Evolutionary conservation across 805 yeast genomes (phyloP).

Genomic region (Lipomyces oligophaga): DNA sequence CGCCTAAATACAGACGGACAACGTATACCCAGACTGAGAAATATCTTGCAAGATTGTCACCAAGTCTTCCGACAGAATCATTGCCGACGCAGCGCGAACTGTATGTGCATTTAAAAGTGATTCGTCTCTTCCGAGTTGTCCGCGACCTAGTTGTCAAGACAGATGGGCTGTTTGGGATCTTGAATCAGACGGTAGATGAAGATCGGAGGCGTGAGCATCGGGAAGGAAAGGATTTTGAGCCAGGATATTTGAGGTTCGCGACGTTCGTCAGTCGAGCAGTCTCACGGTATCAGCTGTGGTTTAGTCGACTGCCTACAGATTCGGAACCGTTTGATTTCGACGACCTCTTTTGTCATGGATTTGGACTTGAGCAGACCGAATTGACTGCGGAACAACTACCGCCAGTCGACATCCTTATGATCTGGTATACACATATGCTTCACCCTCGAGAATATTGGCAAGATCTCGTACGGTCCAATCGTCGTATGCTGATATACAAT

Average conservation of each 20-base stretch:
- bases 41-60: too few species aligned
- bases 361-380: background rate
- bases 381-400: slow-evolving; percentile 17
- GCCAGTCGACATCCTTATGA: slow-evolving; percentile 31
- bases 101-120: slow-evolving; percentile 7
- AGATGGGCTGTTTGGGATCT: slow-evolving; percentile 6
- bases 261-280: slow-evolving; percentile 15
- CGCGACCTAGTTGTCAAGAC: background rate
- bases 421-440: slow-evolving; percentile 31
- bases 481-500: too few species aligned
- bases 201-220: background rate
- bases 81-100: slow-evolving; percentile 8
- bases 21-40: too few species aligned
- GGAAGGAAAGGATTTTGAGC: background rate
- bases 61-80: too few species aligned
- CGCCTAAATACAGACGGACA: too few species aligned
- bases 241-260: slow-evolving; percentile 5
- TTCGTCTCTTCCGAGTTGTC: slow-evolving; percentile 1
- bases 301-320: slow-evolving; percentile 3
- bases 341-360: background rate
- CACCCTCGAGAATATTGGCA: slow-evolving; percentile 28
- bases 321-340: background rate
- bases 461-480: slow-evolving; percentile 21
- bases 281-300: slow-evolving; percentile 14
- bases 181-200: slow-evolving; percentile 2